Percentiles rank a stretch among this genome's conserved stretches.
Evolutionary conservation across 352 stramenopile species (phyloP).

Genomic region (Globisporangium middletonii): DNA sequence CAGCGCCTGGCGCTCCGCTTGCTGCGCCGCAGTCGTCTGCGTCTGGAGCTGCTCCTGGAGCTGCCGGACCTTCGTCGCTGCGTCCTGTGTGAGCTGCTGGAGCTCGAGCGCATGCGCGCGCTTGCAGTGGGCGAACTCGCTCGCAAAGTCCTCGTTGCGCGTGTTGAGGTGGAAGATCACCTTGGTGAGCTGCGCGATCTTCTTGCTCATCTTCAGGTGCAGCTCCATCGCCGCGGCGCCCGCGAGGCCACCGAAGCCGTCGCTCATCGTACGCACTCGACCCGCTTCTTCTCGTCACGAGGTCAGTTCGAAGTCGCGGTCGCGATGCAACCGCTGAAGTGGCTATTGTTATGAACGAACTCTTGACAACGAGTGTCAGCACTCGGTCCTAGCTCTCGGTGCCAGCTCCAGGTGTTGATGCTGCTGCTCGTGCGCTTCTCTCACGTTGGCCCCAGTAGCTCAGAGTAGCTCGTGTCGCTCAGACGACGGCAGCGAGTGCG

Average conservation of each 20-base stretch:
- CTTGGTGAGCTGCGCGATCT: conserved; percentile 92
- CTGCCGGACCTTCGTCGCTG: conserved; percentile 37
- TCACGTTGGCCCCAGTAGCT: no score
- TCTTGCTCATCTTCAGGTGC: conserved; percentile 93
- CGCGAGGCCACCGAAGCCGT: conserved; percentile 16
- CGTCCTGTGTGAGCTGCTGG: conserved; percentile 45
- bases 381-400: no score
- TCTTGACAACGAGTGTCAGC: no score
- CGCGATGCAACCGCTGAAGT: no score
- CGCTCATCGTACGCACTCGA: conserved; percentile 16
- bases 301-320: no score
- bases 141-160: conserved; percentile 88
- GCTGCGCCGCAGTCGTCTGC: conserved; percentile 21
- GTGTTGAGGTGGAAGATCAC: conserved; percentile 94
- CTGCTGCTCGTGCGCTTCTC: no score
- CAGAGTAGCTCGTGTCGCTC: no score
- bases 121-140: conserved; percentile 48
- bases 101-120: conserved; percentile 30
- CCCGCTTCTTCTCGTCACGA: no score
- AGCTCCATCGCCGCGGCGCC: conserved; percentile 40
- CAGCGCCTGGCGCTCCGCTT: conserved; percentile 26
- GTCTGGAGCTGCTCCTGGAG: conserved; percentile 37
- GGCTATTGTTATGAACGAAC: no score
- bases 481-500: no score
- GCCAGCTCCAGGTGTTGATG: no score